Conservation (phyloP, 306 rosid species). For the Vigna angularis region DNA sequence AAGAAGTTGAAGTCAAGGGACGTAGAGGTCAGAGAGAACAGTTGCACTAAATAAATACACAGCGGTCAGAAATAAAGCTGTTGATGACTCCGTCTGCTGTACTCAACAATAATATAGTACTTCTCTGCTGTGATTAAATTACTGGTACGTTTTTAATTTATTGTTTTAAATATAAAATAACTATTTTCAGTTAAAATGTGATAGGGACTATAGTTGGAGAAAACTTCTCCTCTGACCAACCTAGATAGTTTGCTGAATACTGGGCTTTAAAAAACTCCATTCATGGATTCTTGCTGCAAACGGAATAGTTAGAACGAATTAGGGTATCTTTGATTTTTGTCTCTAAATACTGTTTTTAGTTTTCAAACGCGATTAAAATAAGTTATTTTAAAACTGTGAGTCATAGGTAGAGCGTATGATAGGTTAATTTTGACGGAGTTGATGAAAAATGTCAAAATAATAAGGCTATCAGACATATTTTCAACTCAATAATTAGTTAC, state of each 20-base stretch:
- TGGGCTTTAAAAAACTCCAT: not conserved
- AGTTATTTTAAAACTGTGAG: not conserved
- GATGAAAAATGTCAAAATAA: too few relatives aligned
- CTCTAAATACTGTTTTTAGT: not conserved
- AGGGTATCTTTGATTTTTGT: not conserved
- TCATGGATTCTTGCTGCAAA: not conserved
- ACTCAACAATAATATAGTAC: not conserved
- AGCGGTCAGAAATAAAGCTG: not conserved
- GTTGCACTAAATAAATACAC: constrained; percentile 8
- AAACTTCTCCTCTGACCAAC: not conserved
- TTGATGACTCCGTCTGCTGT: not conserved
- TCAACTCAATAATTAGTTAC: too few relatives aligned
- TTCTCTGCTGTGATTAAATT: not conserved
- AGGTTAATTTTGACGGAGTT: too few relatives aligned
- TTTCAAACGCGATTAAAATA: not conserved
- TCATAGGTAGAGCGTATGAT: too few relatives aligned
- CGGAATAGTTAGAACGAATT: not conserved
- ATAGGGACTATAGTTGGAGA: not conserved
- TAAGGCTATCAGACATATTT: too few relatives aligned
- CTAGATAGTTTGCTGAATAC: not conserved
- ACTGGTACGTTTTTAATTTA: not conserved
- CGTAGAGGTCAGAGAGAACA: not conserved
- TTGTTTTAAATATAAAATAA: not conserved
- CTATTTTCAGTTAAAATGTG: not conserved
- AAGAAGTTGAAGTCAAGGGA: not conserved